Evolutionary conservation across 2,329 filamentous ascomycete species (phyloP), one percentile per base, ranked within the genome.

Genomic region (Laburnicola sp.): DNA sequence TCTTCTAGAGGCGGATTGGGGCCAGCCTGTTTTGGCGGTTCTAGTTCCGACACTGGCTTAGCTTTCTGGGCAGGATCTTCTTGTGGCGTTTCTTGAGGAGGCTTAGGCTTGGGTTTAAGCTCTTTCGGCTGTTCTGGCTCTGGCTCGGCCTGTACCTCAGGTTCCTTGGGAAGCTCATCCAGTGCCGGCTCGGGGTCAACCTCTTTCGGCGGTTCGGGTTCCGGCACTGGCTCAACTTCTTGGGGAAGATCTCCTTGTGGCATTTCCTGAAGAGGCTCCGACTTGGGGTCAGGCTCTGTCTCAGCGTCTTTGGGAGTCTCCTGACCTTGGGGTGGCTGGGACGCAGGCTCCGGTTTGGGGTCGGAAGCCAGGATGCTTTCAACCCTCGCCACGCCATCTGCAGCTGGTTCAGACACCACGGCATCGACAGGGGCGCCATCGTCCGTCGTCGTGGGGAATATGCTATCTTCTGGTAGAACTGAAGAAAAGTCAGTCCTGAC

Each of bases 371-470:
- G 30, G 31, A 50, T 48, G 4, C 34, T 40, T 35, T 60, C 45
- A 23, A 48, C 48, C 16, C 16, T 35, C 28, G 38, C 52, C 5
- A 52, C 36, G 16, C 46, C 55, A 28, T 51, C 42, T 10, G 48
- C 45, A 35, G 21, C 42, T 6, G 47, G 28, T n/a, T 49, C 44
- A 37, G 38, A 43, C 23, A 53, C 45, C 25, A 53, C 23, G 34
- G 46, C 48, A 16, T 51, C 34, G 34, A 55, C 41, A 4, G 40
- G 46, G 42, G 51, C 32, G 30, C 50, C 53, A n/a, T 52, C 48
- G 44, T 54, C 52, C 34, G 53, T 53, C n/a, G 56, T 54, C n/a
- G 56, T 54, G 56, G 50, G 36, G 22, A 45, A 45, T 50, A 59
- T 59, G 30, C 47, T 45, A 26, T 51, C 48, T 48, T 54, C 51